Evolutionary conservation across 768 basidiomycete genomes (phyloP).

Genomic region (Suillus subluteus): DNA sequence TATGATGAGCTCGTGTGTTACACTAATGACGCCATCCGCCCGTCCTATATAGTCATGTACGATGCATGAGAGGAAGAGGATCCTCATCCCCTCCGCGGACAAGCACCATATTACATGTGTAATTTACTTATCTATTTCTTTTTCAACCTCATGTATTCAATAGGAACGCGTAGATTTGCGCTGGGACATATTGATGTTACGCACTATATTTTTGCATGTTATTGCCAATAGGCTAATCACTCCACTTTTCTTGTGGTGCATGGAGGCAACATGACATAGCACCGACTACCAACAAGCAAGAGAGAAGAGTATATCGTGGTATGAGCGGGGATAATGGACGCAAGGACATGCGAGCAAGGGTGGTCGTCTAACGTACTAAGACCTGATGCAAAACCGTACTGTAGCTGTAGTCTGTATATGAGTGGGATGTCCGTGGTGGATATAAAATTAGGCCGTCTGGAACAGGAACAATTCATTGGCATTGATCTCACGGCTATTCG

Average conservation of each 20-base stretch:
- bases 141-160: background rate
- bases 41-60: slow-evolving; percentile 73
- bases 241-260: background rate
- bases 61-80: slow-evolving; percentile 40
- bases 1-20: slow-evolving; percentile 77
- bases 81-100: background rate
- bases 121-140: background rate
- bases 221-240: background rate
- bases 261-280: background rate
- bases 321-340: slow-evolving; percentile 35
- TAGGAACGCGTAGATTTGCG: background rate
- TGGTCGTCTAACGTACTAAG: slow-evolving; percentile 42
- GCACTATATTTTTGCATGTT: background rate
- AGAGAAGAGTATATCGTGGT: slow-evolving; percentile 18
- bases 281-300: background rate
- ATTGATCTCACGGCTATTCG: background rate
- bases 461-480: slow-evolving; percentile 4
- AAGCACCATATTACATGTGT: background rate
- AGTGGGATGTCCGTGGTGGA: slow-evolving; percentile 19
- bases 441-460: slow-evolving; percentile 33
- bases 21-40: slow-evolving; percentile 69
- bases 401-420: slow-evolving; percentile 29
- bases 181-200: background rate
- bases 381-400: slow-evolving; percentile 27
- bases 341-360: slow-evolving; percentile 20